phyloP scores from a whole-genome alignment of 768 basidiomycete species.

The Harrya chromipes region DNA sequence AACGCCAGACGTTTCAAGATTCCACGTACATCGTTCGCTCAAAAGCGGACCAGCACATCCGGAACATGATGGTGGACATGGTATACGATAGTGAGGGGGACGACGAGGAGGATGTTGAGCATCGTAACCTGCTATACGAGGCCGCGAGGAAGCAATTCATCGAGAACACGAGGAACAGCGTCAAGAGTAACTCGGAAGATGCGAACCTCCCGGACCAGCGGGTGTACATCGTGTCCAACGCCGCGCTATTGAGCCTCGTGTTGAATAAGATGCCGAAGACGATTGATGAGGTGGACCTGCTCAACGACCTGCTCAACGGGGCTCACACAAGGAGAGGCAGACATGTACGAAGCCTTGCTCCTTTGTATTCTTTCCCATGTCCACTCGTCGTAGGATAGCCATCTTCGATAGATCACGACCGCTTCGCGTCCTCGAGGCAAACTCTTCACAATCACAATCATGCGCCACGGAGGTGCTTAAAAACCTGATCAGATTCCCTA shows the following conservation, averaged over 20 bases:
- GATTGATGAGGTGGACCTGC: constrained; percentile 4
- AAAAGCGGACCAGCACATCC: constrained; percentile 33
- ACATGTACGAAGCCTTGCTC: too few relatives aligned
- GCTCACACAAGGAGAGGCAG: too few relatives aligned
- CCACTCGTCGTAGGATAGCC: too few relatives aligned
- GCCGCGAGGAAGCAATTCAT: constrained; percentile 22
- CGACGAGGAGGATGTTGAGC: constrained; percentile 7
- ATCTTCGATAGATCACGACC: too few relatives aligned
- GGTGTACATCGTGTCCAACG: constrained; percentile 27
- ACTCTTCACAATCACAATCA: too few relatives aligned
- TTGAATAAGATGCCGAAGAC: constrained; percentile 4
- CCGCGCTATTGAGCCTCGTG: constrained; percentile 12
- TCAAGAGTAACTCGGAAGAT: constrained; percentile 15
- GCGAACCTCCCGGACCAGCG: constrained; percentile 22
- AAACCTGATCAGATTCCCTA: too few relatives aligned
- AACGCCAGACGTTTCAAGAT: constrained; percentile 32
- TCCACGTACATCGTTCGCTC: constrained; percentile 34
- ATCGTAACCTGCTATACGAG: constrained; percentile 3
- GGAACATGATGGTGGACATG: constrained; percentile 22
- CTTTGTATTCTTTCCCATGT: too few relatives aligned
- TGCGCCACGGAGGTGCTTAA: too few relatives aligned
- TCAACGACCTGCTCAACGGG: not conserved
- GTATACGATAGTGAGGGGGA: constrained; percentile 21
- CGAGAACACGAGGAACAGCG: constrained; percentile 17
- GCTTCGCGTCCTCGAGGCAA: too few relatives aligned